Conservation (phyloP, 2,329 filamentous ascomycete genomes). For the Stagonosporopsis chrysanthemi region DNA sequence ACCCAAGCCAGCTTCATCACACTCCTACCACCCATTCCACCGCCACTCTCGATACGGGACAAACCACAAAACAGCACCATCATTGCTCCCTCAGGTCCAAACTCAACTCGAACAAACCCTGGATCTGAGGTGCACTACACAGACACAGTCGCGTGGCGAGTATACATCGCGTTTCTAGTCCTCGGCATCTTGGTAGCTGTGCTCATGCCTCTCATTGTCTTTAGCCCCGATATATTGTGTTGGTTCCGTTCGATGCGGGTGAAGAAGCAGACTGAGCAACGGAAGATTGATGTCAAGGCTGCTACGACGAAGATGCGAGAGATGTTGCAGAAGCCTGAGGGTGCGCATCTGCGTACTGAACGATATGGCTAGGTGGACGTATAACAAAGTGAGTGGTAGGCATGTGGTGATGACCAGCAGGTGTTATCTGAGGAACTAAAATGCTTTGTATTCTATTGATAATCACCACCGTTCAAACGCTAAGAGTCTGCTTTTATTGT, state of each 20-base stretch:
- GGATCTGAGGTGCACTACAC: neutral
- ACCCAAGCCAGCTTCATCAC: neutral
- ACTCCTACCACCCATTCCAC: neutral
- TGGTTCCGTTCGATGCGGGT: neutral
- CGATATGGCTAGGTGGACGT: neutral
- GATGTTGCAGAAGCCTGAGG: neutral
- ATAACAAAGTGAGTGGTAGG: too few relatives aligned
- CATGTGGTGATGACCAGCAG: neutral
- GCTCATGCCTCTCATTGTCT: neutral
- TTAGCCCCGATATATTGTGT: neutral
- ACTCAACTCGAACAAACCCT: neutral
- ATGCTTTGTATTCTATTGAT: neutral
- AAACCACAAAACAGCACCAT: neutral
- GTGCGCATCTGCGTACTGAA: conserved; percentile 4
- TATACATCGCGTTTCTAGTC: conserved; percentile 5
- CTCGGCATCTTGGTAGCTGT: neutral
- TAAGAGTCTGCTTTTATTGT: neutral
- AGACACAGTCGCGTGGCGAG: conserved; percentile 1
- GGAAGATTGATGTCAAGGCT: neutral
- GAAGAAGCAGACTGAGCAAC: neutral
- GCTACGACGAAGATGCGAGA: conserved; percentile 1
- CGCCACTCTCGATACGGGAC: neutral
- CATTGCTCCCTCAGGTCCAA: neutral
- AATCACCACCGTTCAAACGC: neutral
- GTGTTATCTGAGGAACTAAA: neutral